A percentile compares a stretch with the other conserved stretches of the same genome.
Conservation (phyloP, 2,329 filamentous ascomycete genomes). For the Colletotrichum tofieldiae region DNA sequence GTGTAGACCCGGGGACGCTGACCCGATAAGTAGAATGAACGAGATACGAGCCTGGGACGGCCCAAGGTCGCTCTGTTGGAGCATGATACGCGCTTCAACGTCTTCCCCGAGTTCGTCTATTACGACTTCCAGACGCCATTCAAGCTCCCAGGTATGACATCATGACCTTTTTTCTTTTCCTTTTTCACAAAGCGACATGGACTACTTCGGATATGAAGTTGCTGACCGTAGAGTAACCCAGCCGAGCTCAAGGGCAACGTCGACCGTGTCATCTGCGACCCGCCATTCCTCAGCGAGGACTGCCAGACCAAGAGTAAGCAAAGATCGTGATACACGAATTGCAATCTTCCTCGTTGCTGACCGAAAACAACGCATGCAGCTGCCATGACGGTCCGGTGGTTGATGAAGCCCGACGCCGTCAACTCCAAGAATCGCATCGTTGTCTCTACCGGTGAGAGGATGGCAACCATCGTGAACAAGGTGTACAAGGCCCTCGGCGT, state of each 20-base stretch:
- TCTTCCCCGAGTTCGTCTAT: constrained; percentile 81
- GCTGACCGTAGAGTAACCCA: constrained; percentile 44
- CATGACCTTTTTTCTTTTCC: background rate
- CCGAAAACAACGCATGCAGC: constrained; percentile 58
- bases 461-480: constrained; percentile 75
- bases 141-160: constrained; percentile 69
- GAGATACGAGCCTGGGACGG: constrained; percentile 51
- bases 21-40: constrained; percentile 20
- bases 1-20: background rate
- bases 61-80: constrained; percentile 80
- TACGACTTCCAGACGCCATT: constrained; percentile 83
- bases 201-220: background rate
- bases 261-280: constrained; percentile 82
- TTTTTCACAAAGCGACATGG: background rate
- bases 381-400: constrained; percentile 82
- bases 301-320: constrained; percentile 83
- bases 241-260: constrained; percentile 73
- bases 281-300: constrained; percentile 84
- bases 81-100: constrained; percentile 79
- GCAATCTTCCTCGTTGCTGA: background rate
- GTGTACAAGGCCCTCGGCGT: constrained; percentile 78
- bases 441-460: constrained; percentile 84
- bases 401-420: constrained; percentile 63
- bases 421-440: constrained; percentile 63
- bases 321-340: constrained; percentile 1